Conservation (phyloP, 495 filamentous ascomycete genomes). For the Daldinia vernicosa region DNA sequence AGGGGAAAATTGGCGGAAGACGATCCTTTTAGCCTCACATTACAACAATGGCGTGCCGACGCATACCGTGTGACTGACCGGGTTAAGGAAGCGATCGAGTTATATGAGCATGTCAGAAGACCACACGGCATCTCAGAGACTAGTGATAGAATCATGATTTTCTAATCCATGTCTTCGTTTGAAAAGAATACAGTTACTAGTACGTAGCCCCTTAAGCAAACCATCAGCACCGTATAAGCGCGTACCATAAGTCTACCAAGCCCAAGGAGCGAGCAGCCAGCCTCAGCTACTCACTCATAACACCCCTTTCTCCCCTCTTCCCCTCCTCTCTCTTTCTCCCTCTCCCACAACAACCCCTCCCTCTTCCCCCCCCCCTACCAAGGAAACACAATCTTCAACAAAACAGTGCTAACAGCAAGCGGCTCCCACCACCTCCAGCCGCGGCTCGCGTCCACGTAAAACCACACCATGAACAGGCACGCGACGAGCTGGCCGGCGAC, state of each 20-base stretch:
- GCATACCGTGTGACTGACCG: background rate
- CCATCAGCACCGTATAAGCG: background rate
- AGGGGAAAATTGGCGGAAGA: background rate
- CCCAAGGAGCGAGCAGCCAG: background rate
- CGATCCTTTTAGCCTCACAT: background rate
- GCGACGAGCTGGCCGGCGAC: constrained; percentile 30
- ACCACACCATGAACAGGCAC: constrained; percentile 39
- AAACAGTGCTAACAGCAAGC: constrained; percentile 25
- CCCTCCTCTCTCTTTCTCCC: background rate
- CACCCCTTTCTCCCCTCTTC: background rate
- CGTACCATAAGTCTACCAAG: background rate
- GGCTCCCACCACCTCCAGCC: constrained; percentile 37
- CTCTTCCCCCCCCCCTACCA: constrained; percentile 14
- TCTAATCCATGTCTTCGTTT: constrained; percentile 32
- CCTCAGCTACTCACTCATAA: background rate
- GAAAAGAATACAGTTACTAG: constrained; percentile 10
- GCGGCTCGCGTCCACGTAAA: constrained; percentile 22
- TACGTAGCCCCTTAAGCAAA: background rate
- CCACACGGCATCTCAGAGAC: background rate
- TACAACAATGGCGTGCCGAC: background rate
- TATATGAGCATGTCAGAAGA: background rate
- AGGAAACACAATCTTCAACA: constrained; percentile 40
- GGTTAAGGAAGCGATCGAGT: background rate
- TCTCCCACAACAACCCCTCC: background rate
- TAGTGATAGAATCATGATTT: constrained; percentile 35